These are phyloP conservation scores for Bretziella fagacearum DNA, from an alignment of 2,329 filamentous ascomycete genomes.

Conservation along the genomic window DNA sequence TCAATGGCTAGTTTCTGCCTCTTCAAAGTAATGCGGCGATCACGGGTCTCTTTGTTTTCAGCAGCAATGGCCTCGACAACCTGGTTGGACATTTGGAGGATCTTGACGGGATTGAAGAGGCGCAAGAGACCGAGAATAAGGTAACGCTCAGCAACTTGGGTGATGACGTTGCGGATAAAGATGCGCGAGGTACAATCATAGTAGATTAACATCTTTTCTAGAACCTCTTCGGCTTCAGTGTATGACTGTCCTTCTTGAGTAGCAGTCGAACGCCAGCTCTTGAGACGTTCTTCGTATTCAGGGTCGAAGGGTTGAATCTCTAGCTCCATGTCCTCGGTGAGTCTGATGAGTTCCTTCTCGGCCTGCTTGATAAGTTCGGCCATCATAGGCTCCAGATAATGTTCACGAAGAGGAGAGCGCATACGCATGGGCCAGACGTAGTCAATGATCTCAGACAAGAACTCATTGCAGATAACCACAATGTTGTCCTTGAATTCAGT, in stretches of 20 bases:
- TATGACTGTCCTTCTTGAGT: slow-evolving; percentile 30
- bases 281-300: slow-evolving; percentile 34
- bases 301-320: slow-evolving; percentile 37
- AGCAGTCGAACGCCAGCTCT: slow-evolving; percentile 28
- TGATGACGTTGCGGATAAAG: slow-evolving; percentile 36
- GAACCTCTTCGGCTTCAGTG: slow-evolving; percentile 34
- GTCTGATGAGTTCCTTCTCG: slow-evolving; percentile 28
- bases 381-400: slow-evolving; percentile 34
- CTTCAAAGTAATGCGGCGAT: slow-evolving; percentile 31
- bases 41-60: slow-evolving; percentile 36
- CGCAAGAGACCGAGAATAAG: slow-evolving; percentile 34
- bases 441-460: slow-evolving; percentile 33
- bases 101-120: slow-evolving; percentile 35
- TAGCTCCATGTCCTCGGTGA: slow-evolving; percentile 34
- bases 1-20: slow-evolving; percentile 33
- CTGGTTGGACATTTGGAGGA: slow-evolving; percentile 29
- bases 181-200: slow-evolving; percentile 35
- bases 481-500: slow-evolving; percentile 38
- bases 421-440: slow-evolving; percentile 34
- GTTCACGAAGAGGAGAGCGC: slow-evolving; percentile 32
- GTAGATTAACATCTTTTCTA: slow-evolving; percentile 40
- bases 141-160: slow-evolving; percentile 35
- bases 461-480: slow-evolving; percentile 36
- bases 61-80: slow-evolving; percentile 34
- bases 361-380: slow-evolving; percentile 30